Evolutionary conservation across 768 basidiomycete species (phyloP), one percentile per base, ranked within the genome.

Genomic region (Solioccasus polychromus): DNA sequence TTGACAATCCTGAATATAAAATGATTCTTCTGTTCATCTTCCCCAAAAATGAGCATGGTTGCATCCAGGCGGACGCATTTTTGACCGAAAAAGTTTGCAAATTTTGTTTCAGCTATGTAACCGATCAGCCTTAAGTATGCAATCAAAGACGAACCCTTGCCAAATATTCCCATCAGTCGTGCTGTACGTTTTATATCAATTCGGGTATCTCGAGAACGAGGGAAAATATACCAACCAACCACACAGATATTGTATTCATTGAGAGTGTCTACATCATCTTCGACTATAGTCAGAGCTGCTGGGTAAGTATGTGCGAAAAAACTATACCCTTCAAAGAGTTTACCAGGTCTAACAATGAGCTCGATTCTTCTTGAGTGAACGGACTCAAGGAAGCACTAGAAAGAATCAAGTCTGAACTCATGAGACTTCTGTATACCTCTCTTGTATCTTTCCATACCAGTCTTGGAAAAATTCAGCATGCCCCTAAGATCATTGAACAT

Each of bases 331-430:
- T 15, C 14, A 32, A 10, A 2, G 20, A 19, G 53, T 67, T 63
- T 8, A 76, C 37, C 9, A 15, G 23, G 19, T 42, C 66, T 0
- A 62, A 51, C 8, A 74, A 50, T 2, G 45, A 34, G 74, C 66
- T 32, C 61, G 76, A 58, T 18, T 71, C 65, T 7, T 64, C 63
- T 2, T 60, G 24, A 24, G 48, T 55, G 44, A 67, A 73, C 5
- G 69, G 67, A 2, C 66, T 57, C 0, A 71, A 72, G 3, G 70
- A 72, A 18, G 60, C 67, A 1, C 51, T 29, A 0, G 73, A 74
- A 3, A 68, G 66, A 35, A 72, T 62, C 2, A 52, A 39, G 53
- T 76, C 75, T 77, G 37, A n/a, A 15, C 8, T 9, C 6, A 15
- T 12, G 17, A 29, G 28, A 17, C 3, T 8, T 23, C 18, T 20